Base-by-base conservation (phyloP, 2,329 filamentous ascomycete genomes). In the Hypoxylon sp. region DNA sequence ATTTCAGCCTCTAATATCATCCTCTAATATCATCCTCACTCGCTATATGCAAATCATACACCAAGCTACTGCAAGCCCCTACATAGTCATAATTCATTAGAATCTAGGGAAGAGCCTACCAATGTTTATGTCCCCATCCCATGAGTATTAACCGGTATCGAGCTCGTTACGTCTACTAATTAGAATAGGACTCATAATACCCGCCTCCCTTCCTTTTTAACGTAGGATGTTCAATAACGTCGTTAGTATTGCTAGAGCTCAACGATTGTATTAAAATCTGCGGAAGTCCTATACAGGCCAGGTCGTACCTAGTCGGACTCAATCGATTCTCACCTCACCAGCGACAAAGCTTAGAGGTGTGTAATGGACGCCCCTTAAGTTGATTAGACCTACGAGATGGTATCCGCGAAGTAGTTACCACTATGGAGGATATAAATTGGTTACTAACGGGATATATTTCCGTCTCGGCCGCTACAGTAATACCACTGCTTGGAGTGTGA, bases 401-500 rank as follows among this genome's bases (percentile, higher is more conserved):
- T 26, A 52, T 22, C 40, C 46, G 24, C 16, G 1, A 9, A 26
- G 16, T n/a, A 48, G 7, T 45, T 40, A 40, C 50, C 50, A 52
- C n/a, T 46, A 14, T 52, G 32, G 42, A 16, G 56, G 56, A 42
- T 42, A 40, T 38, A 32, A 36, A 33, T 3, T 4, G 26, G 12
- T 9, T 40, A 33, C 20, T 26, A 60, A 38, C n/a, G 3, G 24
- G 32, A 46, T 44, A 16, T 16, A 26, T 7, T 26, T 9, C 12
- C n/a, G 16, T 26, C 18, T 4, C 20, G 16, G 30, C 44, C 14
- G 2, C 28, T 36, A 40, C 30, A 42, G 28, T 24, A 42, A 20
- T 24, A 16, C 28, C 14, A 9, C 24, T 33, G n/a, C 28, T 18
- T 33, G 6, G 14, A 7, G 32, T 38, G 46, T 42, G 50, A n/a